Base-by-base conservation (phyloP, 371 early-diverging fungal genomes). In the Rhizopus arrhizus region DNA sequence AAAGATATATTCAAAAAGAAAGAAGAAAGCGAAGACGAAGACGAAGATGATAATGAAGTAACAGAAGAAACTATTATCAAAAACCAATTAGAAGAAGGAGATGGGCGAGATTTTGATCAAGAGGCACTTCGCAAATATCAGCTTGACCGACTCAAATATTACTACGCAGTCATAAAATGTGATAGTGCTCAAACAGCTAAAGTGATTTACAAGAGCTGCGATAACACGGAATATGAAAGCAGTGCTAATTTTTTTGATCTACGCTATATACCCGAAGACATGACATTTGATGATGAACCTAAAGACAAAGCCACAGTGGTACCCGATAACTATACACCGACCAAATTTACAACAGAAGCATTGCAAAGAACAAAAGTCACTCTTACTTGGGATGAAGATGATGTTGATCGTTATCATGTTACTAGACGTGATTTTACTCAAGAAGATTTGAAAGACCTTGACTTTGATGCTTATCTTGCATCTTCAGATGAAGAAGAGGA, bases 301-400 rank as follows among this genome's bases (percentile, higher is more conserved):
- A 72, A 77, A 52, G 95, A 97, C 35, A 82, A 72, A 16, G 89
- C 91, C 2, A 80, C 71, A 47, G 72, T 83, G n/a, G 86, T 84
- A 4, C 93, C 94, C n/a, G 88, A 87, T 38, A 83, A 85, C 45
- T 94, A 96, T 72, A 82, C 85, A 66, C 93, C 94, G 9, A 66
- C 80, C 22, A 88, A 86, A 11, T 96, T 95, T 65, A 79, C 84
- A 3, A 98, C 96, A 1, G 84, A 86, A 48, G 95, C 95, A 13
- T 81, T 99, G 36, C 95, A 94, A 77, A 93, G 94, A 71, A 92
- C 96, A 11, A 93, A 91, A 49, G 95, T 95, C 38, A 89, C 91
- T 68, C 76, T 99, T 36, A 95, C 95, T 0, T 99, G 99, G 99
- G 99, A 99, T 56, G 88, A 90, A 16, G 98, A 98, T 57, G 97